Evolutionary conservation across 1,139 yeast genomes (phyloP).

Genomic region (Suhomyces chickasaworum): DNA sequence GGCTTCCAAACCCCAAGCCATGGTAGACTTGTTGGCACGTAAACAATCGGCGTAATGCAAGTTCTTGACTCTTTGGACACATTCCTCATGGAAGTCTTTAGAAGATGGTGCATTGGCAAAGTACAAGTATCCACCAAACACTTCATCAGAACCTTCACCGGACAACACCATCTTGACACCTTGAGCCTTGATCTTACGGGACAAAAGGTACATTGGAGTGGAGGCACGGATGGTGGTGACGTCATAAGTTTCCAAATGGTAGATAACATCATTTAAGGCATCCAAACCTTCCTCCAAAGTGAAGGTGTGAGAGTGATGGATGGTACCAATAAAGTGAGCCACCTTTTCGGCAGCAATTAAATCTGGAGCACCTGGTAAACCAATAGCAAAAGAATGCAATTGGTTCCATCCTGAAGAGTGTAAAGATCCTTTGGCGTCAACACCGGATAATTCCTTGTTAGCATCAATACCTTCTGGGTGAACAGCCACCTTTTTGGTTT

Average conservation of each 20-base stretch:
- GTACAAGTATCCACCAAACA: slow-evolving; percentile 97
- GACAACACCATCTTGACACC: slow-evolving; percentile 99
- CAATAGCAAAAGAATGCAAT: slow-evolving; percentile 94
- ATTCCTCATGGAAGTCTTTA: slow-evolving; percentile 89
- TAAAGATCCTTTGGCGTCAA: slow-evolving; percentile 83
- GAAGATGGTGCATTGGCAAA: slow-evolving; percentile 96
- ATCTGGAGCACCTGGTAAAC: slow-evolving; percentile 98
- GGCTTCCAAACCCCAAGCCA: slow-evolving; percentile 99
- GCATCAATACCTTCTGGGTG: slow-evolving; percentile 50
- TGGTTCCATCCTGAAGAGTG: slow-evolving; percentile 75
- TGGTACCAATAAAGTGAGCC: slow-evolving; percentile 91
- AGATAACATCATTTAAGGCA: slow-evolving; percentile 90
- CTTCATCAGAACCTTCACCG: slow-evolving; percentile 99
- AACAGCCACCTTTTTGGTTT: slow-evolving; percentile 76
- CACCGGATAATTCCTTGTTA: slow-evolving; percentile 78
- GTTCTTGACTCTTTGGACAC: slow-evolving; percentile 95
- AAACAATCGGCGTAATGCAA: slow-evolving; percentile 95
- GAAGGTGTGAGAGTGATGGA: slow-evolving; percentile 97
- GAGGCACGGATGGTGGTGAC: slow-evolving; percentile 99
- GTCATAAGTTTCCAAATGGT: slow-evolving; percentile 95
- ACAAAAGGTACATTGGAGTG: slow-evolving; percentile 95
- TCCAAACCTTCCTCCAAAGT: slow-evolving; percentile 96
- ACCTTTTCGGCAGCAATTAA: slow-evolving; percentile 94
- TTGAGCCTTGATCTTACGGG: slow-evolving; percentile 97
- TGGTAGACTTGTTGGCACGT: slow-evolving; percentile 98